phyloP scores from a whole-genome alignment of 2,329 filamentous ascomycete species.

The Exophiala calicioides region DNA sequence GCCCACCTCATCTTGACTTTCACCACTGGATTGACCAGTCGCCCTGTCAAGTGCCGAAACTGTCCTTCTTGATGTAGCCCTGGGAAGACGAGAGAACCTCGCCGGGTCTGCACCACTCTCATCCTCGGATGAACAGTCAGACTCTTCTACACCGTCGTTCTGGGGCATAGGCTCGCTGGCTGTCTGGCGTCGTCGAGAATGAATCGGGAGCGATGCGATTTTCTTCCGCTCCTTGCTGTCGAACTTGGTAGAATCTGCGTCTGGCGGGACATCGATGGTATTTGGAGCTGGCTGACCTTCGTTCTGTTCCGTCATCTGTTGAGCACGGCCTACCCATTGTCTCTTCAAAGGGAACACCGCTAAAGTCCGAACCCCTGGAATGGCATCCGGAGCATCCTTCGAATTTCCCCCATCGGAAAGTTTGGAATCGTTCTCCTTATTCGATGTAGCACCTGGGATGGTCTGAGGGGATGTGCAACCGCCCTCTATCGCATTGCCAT shows the following conservation, averaged over 20 bases:
- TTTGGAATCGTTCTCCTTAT: conserved; percentile 1
- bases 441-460: not conserved
- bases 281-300: not conserved
- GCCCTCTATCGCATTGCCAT: too few species aligned
- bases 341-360: conserved; percentile 3
- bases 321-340: conserved; percentile 3
- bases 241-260: not conserved
- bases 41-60: conserved; percentile 5
- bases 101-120: conserved; percentile 3
- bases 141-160: conserved; percentile 1
- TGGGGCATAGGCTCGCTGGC: conserved; percentile 9
- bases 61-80: not conserved
- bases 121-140: conserved; percentile 6
- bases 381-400: not conserved
- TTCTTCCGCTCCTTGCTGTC: not conserved
- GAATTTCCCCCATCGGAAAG: not conserved
- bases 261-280: not conserved
- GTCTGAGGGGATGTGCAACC: not conserved
- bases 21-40: not conserved
- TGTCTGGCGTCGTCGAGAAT: conserved; percentile 5
- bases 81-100: conserved; percentile 6
- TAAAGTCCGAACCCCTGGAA: not conserved
- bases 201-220: not conserved
- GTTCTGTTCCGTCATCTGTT: not conserved
- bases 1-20: not conserved